Evolutionary conservation across 2,329 filamentous ascomycete species (phyloP).

Genomic region (Alternaria atra): DNA sequence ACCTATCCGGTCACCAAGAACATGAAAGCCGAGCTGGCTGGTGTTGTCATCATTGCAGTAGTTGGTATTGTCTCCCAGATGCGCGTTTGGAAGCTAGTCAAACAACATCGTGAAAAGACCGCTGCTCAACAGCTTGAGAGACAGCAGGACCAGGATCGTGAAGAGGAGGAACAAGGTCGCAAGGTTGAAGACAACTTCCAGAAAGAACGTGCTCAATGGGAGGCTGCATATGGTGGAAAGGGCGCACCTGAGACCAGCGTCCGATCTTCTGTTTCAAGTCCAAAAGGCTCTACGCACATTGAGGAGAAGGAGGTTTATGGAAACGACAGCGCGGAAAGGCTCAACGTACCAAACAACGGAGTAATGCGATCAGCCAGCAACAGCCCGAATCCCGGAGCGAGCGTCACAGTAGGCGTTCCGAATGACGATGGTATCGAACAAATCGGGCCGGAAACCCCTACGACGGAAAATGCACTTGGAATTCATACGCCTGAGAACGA

Average conservation of each 20-base stretch:
- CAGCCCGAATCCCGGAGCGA: conserved; percentile 50
- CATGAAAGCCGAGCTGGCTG: conserved; percentile 84
- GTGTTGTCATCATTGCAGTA: conserved; percentile 76
- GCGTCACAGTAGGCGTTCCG: conserved; percentile 64
- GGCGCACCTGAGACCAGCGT: conserved; percentile 61
- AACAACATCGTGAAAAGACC: conserved; percentile 59
- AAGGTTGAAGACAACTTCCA: conserved; percentile 70
- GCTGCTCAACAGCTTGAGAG: conserved; percentile 60
- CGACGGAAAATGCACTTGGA: conserved; percentile 22
- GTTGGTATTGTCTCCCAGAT: conserved; percentile 85
- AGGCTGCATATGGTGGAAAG: conserved; percentile 76
- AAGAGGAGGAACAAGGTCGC: conserved; percentile 76
- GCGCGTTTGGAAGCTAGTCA: conserved; percentile 84
- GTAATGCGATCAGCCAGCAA: conserved; percentile 50
- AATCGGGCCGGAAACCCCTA: conserved; percentile 45
- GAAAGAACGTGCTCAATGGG: conserved; percentile 75
- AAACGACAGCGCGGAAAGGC: conserved; percentile 65
- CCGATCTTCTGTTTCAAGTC: conserved; percentile 51
- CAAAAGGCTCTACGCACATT: conserved; percentile 46
- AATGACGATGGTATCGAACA: conserved; percentile 57
- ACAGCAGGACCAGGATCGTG: conserved; percentile 66
- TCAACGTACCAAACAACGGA: conserved; percentile 58
- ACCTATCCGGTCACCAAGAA: conserved; percentile 88
- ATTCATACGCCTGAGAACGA: not conserved
- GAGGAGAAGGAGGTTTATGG: conserved; percentile 50